Conservation (phyloP, 257 asterid species). For the Scutellaria baicalensis region DNA sequence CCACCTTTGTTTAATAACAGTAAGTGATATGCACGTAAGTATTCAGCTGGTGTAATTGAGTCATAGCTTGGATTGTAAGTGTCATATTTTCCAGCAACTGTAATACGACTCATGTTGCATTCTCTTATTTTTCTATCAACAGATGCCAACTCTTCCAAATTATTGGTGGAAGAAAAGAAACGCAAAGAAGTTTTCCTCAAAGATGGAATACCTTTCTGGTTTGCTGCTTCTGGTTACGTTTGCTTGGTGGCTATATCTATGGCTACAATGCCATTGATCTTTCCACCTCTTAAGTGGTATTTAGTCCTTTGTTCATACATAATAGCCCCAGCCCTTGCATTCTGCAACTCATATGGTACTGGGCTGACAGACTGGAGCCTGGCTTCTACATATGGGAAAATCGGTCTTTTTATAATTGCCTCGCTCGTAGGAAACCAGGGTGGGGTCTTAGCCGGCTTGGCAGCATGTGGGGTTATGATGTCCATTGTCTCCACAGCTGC, state of each 20-base stretch:
- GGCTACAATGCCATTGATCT: constrained; percentile 65
- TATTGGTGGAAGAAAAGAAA: constrained; percentile 51
- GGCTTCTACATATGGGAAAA: constrained; percentile 86
- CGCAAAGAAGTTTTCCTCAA: constrained; percentile 63
- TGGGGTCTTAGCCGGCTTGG: constrained; percentile 85
- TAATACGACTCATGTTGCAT: background rate
- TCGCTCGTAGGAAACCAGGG: constrained; percentile 76
- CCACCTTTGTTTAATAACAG: background rate
- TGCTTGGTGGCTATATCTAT: constrained; percentile 82
- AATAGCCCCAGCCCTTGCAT: constrained; percentile 94
- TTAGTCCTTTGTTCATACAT: constrained; percentile 81
- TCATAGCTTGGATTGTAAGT: background rate
- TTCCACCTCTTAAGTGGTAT: constrained; percentile 94
- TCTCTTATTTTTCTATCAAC: constrained; percentile 4
- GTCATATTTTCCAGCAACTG: background rate
- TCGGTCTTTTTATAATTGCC: constrained; percentile 86
- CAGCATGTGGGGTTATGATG: constrained; percentile 98
- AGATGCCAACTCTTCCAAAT: constrained; percentile 50
- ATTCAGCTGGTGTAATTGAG: background rate
- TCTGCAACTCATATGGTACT: constrained; percentile 91
- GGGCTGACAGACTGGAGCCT: constrained; percentile 96
- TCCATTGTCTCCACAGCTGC: constrained; percentile 95
- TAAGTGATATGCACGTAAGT: background rate
- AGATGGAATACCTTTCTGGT: constrained; percentile 78
- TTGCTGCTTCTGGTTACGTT: constrained; percentile 86